Conservation (phyloP, 2,329 filamentous ascomycete species). For the Penicillium sp. region DNA sequence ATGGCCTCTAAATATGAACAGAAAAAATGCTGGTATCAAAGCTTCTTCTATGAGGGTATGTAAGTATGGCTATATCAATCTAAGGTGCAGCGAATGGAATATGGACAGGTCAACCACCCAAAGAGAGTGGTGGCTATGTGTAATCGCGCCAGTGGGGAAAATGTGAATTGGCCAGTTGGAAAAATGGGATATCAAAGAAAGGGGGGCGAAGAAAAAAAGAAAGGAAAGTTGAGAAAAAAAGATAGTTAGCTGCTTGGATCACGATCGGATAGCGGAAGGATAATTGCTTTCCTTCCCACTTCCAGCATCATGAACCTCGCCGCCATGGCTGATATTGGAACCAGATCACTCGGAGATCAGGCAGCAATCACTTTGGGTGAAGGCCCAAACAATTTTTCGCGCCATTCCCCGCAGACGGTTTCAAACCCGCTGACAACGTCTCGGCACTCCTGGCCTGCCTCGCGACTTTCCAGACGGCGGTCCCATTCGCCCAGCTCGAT, state of each 20-base stretch:
- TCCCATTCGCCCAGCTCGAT: constrained; percentile 79
- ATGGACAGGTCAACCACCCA: too few species aligned
- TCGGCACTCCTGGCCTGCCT: constrained; percentile 75
- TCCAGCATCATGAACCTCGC: not conserved
- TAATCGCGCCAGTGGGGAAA: too few species aligned
- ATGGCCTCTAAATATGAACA: not conserved
- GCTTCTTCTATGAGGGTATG: too few species aligned
- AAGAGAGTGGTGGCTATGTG: too few species aligned
- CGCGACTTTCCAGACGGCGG: constrained; percentile 64
- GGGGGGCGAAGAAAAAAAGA: too few species aligned
- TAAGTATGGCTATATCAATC: not conserved
- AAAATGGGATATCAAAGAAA: too few species aligned
- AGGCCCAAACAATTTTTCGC: constrained; percentile 62
- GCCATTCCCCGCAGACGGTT: constrained; percentile 78
- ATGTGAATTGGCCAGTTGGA: too few species aligned
- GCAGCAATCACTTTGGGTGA: constrained; percentile 29
- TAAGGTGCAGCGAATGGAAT: too few species aligned
- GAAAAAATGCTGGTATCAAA: not conserved
- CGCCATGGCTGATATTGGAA: too few species aligned
- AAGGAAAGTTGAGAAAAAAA: too few species aligned
- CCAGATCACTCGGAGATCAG: constrained; percentile 7
- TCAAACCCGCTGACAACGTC: constrained; percentile 92
- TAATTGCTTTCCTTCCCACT: not conserved
- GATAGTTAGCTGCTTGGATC: too few species aligned
- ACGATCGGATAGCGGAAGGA: not conserved